phyloP scores from a whole-genome alignment of 257 asterid genomes.

The Prunella vulgaris region DNA sequence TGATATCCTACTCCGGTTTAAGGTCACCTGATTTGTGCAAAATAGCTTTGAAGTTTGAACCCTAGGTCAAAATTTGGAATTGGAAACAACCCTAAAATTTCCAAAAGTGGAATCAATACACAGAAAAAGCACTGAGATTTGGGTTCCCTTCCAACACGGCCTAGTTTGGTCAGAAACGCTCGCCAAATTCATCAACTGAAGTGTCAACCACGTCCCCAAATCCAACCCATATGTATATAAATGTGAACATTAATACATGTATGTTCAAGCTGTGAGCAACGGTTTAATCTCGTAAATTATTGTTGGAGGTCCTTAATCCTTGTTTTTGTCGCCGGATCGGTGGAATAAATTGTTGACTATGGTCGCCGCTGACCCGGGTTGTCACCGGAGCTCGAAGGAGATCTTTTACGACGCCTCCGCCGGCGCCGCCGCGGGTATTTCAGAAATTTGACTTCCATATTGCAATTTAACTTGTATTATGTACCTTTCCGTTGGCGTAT shows the following conservation, averaged over 20 bases:
- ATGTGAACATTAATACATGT: neutral
- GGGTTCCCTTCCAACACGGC: conserved; percentile 19
- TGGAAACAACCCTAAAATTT: conserved; percentile 3
- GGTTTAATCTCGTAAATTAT: conserved; percentile 15
- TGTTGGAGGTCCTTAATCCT: neutral
- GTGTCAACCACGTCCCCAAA: conserved; percentile 24
- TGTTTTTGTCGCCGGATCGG: conserved; percentile 21
- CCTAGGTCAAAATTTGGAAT: neutral
- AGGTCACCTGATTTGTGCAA: neutral
- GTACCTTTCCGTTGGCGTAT: neutral
- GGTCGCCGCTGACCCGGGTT: conserved; percentile 36
- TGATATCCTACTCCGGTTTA: neutral
- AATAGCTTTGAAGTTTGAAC: neutral
- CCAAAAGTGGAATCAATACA: neutral
- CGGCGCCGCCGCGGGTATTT: conserved; percentile 96
- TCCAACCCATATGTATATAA: conserved; percentile 2
- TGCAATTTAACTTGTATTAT: conserved; percentile 1
- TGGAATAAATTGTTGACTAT: conserved; percentile 15
- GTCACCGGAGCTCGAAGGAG: conserved; percentile 48
- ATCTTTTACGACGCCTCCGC: conserved; percentile 69
- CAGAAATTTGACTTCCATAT: neutral
- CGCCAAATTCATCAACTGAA: conserved; percentile 15
- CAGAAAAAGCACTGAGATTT: neutral
- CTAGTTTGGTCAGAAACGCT: conserved; percentile 12
- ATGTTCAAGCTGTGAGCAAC: neutral